These are phyloP conservation scores for Arctium lappa DNA, from an alignment of 129 eudicot species.

Conservation along the genomic window DNA sequence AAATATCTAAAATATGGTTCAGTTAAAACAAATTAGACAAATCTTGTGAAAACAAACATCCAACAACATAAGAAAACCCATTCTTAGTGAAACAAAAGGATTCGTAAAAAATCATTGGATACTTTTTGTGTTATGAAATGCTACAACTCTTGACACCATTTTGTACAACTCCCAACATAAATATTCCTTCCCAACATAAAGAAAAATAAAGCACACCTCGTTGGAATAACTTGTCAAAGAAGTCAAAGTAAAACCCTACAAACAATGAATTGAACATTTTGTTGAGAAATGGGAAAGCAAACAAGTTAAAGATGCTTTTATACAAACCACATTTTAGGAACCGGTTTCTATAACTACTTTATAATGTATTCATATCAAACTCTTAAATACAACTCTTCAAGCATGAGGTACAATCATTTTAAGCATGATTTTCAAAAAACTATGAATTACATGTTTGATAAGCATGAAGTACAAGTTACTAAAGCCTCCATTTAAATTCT, in stretches of 20 bases:
- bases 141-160: constrained; percentile 19
- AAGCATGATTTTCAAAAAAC: too few species aligned
- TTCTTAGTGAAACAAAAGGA: constrained; percentile 7
- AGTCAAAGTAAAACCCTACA: constrained; percentile 8
- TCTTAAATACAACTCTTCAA: too few species aligned
- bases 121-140: constrained; percentile 16
- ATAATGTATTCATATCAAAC: too few species aligned
- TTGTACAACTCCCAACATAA: constrained; percentile 25
- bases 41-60: neutral
- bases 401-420: too few species aligned
- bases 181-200: constrained; percentile 14
- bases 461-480: too few species aligned
- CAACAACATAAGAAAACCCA: too few species aligned
- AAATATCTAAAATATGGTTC: neutral
- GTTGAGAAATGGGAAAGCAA: constrained; percentile 22
- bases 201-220: neutral
- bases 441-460: too few species aligned
- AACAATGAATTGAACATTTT: constrained; percentile 18
- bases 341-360: neutral
- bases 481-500: too few species aligned
- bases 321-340: constrained; percentile 17
- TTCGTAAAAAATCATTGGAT: constrained; percentile 21
- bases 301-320: constrained; percentile 10
- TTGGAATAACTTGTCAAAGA: neutral
- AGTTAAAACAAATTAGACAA: neutral